Base-by-base conservation (phyloP, 805 yeast genomes). In the Wickerhamomyces alni region DNA sequence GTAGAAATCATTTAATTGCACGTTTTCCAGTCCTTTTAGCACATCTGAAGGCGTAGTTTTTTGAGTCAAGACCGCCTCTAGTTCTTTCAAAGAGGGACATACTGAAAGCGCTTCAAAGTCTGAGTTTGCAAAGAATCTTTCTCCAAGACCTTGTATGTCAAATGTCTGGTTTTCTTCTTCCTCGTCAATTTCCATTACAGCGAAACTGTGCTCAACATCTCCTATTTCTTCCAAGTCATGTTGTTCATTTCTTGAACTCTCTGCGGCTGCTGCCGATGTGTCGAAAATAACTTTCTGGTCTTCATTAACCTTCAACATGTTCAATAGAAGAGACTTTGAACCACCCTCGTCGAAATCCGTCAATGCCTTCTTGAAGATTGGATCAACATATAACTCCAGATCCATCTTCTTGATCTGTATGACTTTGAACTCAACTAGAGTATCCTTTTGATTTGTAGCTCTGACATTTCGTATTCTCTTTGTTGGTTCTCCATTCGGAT, bases 281-380 rank as follows among this genome's bases (percentile, higher is more conserved):
- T 80, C 91, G 52, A 83, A 82, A 2, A 81, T 75, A 3, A 83
- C 78, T 49, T 82, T 60, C 0, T 78, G 75, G 1, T 69, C 51
- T 1, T 57, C 40, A 49, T 82, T 81, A 13, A 78, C 65, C 44
- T 69, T 67, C 33, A 83, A 66, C 0, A 85, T 75, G 45, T 83
- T 83, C 45, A 81, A 55, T 32, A 83, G 59, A 36, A 84, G 63
- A 43, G 85, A 75, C 52, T 80, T 83, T 8, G 91, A 81, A 3
- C 93, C 91, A 30, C 89, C 89, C 62, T 83, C 91, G 56, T 84
- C 93, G 50, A 83, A 83, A 38, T 82, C 89, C 0, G 87, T 77
- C 36, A 83, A 63, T 1, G 87, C 82, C 52, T 80, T 81, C 48
- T 80, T 82, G 58, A 84, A 84, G 22, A 84, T 63, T 0, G 91